Evolutionary conservation across 768 basidiomycete genomes (phyloP).

Genomic region (Suillus paluster): DNA sequence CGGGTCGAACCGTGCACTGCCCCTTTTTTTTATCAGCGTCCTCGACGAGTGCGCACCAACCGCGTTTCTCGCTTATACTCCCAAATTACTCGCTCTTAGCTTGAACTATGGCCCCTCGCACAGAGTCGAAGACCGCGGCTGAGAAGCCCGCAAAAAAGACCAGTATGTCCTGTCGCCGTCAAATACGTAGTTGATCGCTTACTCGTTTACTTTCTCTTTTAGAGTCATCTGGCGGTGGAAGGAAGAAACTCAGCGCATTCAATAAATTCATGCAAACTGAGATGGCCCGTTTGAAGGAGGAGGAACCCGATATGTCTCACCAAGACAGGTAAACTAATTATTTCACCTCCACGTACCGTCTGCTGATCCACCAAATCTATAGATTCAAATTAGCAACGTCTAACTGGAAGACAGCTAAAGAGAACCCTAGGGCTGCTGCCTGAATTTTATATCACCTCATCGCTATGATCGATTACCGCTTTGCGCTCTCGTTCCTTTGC

Average conservation of each 20-base stretch:
- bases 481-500: conserved; percentile 15
- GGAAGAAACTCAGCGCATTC: conserved; percentile 70
- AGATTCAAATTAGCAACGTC: conserved; percentile 76
- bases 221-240: conserved; percentile 57
- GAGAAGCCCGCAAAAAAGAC: conserved; percentile 58
- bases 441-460: conserved; percentile 21
- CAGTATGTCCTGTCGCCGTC: conserved; percentile 42
- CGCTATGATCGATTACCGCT: conserved; percentile 8
- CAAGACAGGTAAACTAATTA: conserved; percentile 62
- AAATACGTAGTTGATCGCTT: conserved; percentile 22
- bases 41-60: conserved; percentile 23
- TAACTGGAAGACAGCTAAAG: conserved; percentile 79
- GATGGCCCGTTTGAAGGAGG: conserved; percentile 78
- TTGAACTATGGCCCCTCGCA: conserved; percentile 48
- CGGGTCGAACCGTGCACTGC: conserved; percentile 19
- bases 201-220: conserved; percentile 35
- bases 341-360: neutral
- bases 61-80: conserved; percentile 14
- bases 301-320: conserved; percentile 72
- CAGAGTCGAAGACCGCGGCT: conserved; percentile 43
- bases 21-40: conserved; percentile 37
- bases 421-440: conserved; percentile 54
- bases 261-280: conserved; percentile 84
- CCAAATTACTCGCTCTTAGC: conserved; percentile 9
- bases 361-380: conserved; percentile 12